A percentile compares a stretch with the other conserved stretches of the same genome.
These are phyloP conservation scores for Tulasnella sp. DNA, from an alignment of 768 basidiomycete genomes.

Conservation along the genomic window DNA sequence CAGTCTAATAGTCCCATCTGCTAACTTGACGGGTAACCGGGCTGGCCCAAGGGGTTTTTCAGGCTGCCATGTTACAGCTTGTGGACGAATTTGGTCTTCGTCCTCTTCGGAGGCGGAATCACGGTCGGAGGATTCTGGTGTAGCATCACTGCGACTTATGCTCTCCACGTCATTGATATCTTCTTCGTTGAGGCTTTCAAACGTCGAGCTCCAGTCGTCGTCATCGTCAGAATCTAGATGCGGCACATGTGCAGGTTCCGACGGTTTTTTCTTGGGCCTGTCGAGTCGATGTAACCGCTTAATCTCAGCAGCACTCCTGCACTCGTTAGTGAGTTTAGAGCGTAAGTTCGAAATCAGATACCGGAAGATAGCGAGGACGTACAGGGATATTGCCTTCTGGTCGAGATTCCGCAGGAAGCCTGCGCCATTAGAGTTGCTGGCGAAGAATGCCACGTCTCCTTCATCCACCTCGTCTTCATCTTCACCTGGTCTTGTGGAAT, in stretches of 20 bases:
- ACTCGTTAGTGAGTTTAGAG: no score
- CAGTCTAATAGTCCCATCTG: constrained; percentile 61
- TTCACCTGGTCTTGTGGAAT: background rate
- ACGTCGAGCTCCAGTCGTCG: constrained; percentile 41
- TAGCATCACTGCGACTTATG: constrained; percentile 22
- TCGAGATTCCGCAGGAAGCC: constrained; percentile 64
- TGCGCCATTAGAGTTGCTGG: background rate
- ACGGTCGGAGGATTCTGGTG: constrained; percentile 27
- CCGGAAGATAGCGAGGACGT: constrained; percentile 42
- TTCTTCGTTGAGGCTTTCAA: constrained; percentile 24
- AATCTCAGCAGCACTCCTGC: no score
- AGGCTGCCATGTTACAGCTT: constrained; percentile 34
- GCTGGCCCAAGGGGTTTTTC: constrained; percentile 41
- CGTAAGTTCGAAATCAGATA: no score
- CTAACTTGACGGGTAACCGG: constrained; percentile 75
- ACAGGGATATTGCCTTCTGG: constrained; percentile 71
- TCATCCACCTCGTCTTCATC: constrained; percentile 4
- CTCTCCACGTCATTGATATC: constrained; percentile 24
- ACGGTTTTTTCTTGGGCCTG: no score
- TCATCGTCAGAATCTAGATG: constrained; percentile 48
- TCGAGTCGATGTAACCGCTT: no score
- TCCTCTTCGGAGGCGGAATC: constrained; percentile 48
- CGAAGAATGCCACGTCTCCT: constrained; percentile 8
- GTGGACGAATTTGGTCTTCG: constrained; percentile 48
- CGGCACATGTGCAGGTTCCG: no score